These are phyloP conservation scores for Lyophyllum semitale DNA, from an alignment of 768 basidiomycete species.

Conservation along the genomic window DNA sequence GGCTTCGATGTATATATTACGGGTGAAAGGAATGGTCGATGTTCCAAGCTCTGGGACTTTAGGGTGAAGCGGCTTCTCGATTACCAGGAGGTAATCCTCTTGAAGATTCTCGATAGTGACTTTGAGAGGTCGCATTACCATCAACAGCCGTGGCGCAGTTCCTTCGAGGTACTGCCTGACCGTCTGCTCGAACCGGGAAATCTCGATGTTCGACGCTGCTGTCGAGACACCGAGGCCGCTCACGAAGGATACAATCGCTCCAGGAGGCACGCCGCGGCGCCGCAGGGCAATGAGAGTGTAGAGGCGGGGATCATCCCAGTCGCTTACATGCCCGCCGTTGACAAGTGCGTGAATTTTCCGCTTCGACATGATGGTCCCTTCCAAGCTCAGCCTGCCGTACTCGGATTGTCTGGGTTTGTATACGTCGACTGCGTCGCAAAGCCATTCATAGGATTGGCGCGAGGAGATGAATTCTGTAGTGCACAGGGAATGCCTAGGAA, in stretches of 20 bases:
- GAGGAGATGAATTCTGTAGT: constrained; percentile 95
- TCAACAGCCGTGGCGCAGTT: constrained; percentile 82
- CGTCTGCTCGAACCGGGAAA: constrained; percentile 85
- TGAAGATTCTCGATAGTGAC: constrained; percentile 90
- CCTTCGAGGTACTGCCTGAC: constrained; percentile 90
- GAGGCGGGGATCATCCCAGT: constrained; percentile 97
- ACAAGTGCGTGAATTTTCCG: constrained; percentile 92
- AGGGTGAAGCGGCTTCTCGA: constrained; percentile 93
- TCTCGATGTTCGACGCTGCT: constrained; percentile 79
- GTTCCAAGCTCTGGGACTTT: constrained; percentile 88
- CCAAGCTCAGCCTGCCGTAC: constrained; percentile 89
- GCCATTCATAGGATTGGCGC: constrained; percentile 98
- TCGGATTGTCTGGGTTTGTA: constrained; percentile 98
- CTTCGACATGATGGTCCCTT: constrained; percentile 96
- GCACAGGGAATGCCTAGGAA: constrained; percentile 87
- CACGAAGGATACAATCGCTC: constrained; percentile 92
- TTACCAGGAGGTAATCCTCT: constrained; percentile 78
- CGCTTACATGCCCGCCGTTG: constrained; percentile 77
- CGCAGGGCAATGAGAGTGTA: constrained; percentile 96
- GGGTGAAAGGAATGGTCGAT: constrained; percentile 82
- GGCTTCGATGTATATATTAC: constrained; percentile 87
- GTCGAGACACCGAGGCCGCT: constrained; percentile 93
- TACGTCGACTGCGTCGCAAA: constrained; percentile 95
- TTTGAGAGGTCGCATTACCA: constrained; percentile 90
- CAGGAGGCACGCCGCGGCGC: constrained; percentile 94